These are phyloP conservation scores for Phialophora macrospora DNA, from an alignment of 2,329 filamentous ascomycete genomes.

Conservation along the genomic window DNA sequence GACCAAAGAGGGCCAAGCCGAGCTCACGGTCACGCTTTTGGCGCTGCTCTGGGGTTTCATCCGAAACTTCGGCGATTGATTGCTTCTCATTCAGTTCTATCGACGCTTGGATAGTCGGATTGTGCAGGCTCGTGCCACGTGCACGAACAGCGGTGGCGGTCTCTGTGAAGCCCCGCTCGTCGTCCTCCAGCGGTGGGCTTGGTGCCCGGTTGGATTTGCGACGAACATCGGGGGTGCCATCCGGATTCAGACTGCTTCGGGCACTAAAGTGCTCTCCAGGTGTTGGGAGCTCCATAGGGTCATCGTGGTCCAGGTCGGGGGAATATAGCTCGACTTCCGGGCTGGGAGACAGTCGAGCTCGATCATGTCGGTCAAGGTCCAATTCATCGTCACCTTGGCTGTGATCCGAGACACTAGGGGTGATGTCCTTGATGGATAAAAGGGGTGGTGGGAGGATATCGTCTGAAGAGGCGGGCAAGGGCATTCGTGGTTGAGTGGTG, in stretches of 20 bases:
- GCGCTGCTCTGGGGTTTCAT: conserved; percentile 47
- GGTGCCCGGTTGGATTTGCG: conserved; percentile 66
- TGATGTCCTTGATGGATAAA: conserved; percentile 69
- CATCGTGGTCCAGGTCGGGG: conserved; percentile 79
- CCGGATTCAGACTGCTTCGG: conserved; percentile 45
- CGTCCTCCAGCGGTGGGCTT: conserved; percentile 87
- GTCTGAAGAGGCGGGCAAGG: conserved; percentile 70
- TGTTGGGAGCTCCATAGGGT: conserved; percentile 60
- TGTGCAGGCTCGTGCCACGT: conserved; percentile 54
- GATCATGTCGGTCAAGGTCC: conserved; percentile 61
- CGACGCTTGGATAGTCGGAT: conserved; percentile 46
- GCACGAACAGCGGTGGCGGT: conserved; percentile 82
- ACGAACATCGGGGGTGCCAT: conserved; percentile 43
- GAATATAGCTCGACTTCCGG: conserved; percentile 91
- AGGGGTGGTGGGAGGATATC: conserved; percentile 56
- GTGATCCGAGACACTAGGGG: conserved; percentile 78
- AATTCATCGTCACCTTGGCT: conserved; percentile 76
- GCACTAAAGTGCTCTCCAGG: conserved; percentile 69
- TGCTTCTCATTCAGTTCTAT: conserved; percentile 46
- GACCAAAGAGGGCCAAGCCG: conserved; percentile 51
- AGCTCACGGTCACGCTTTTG: conserved; percentile 48
- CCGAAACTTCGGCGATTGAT: conserved; percentile 40
- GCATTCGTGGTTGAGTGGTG: conserved; percentile 81
- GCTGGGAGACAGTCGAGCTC: conserved; percentile 77
- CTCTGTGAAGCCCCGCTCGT: conserved; percentile 96